Percentiles rank a stretch among this genome's conserved stretches.
phyloP scores from a whole-genome alignment of 1,284 basidiomycete genomes.

The Leccinum huronense region DNA sequence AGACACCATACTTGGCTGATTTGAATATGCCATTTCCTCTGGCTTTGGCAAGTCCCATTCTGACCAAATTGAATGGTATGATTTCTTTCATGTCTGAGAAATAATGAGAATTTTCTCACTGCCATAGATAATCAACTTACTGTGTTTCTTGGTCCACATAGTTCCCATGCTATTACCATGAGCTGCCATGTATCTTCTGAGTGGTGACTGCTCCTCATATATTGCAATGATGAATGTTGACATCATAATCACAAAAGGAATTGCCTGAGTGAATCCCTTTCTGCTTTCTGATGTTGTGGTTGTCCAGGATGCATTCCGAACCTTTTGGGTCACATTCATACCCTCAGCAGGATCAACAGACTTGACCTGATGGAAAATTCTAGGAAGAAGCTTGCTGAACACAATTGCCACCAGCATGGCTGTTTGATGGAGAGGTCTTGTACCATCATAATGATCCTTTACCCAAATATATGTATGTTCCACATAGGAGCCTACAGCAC shows the following conservation, averaged over 20 bases:
- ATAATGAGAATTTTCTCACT: not conserved
- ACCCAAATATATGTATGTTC: not conserved
- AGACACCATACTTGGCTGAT: not conserved
- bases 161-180: not conserved
- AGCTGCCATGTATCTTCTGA: not conserved
- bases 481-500: not conserved
- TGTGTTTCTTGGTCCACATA: not conserved
- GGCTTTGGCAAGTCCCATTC: not conserved
- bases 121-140: not conserved
- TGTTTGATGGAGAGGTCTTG: not conserved
- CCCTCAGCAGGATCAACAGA: too few species aligned
- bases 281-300: not conserved
- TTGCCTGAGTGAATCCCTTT: not conserved
- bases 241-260: not conserved
- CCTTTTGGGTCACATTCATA: not conserved
- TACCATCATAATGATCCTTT: not conserved
- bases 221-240: not conserved
- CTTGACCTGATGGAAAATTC: not conserved
- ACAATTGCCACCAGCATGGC: not conserved
- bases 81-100: not conserved
- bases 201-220: slow-evolving; percentile 3
- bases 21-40: not conserved
- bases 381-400: not conserved
- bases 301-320: not conserved
- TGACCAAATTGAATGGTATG: not conserved